Evolutionary conservation across 768 basidiomycete genomes (phyloP).

Genomic region (Boletus rex-veris): DNA sequence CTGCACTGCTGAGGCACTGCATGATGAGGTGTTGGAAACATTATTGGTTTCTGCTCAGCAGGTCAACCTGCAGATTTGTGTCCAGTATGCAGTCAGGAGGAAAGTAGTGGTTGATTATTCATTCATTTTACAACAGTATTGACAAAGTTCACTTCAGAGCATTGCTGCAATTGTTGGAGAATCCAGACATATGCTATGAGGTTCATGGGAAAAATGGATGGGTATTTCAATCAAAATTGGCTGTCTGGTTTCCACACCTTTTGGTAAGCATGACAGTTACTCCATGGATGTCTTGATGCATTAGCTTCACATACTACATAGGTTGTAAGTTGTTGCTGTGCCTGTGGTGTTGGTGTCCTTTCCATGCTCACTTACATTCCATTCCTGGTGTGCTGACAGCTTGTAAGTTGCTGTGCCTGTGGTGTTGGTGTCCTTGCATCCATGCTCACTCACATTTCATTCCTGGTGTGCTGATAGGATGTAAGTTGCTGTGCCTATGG

Average conservation of each 20-base stretch:
- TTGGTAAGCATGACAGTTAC: neutral
- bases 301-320: too few species aligned
- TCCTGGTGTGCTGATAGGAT: too few species aligned
- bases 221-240: neutral
- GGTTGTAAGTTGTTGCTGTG: too few species aligned
- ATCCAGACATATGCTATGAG: neutral
- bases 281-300: too few species aligned
- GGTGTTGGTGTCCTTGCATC: too few species aligned
- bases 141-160: neutral
- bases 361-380: too few species aligned
- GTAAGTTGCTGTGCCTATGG: too few species aligned
- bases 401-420: too few species aligned
- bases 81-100: neutral
- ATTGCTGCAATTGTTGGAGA: neutral
- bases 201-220: neutral
- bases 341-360: too few species aligned
- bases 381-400: too few species aligned
- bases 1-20: neutral
- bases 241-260: neutral
- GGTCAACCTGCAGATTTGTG: neutral
- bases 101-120: neutral
- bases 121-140: neutral
- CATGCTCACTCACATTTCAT: too few species aligned
- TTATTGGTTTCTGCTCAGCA: slow-evolving; percentile 1
- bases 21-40: neutral